Evolutionary conservation across 2,329 filamentous ascomycete genomes (phyloP).

Genomic region (Sporothrix variecibatus): DNA sequence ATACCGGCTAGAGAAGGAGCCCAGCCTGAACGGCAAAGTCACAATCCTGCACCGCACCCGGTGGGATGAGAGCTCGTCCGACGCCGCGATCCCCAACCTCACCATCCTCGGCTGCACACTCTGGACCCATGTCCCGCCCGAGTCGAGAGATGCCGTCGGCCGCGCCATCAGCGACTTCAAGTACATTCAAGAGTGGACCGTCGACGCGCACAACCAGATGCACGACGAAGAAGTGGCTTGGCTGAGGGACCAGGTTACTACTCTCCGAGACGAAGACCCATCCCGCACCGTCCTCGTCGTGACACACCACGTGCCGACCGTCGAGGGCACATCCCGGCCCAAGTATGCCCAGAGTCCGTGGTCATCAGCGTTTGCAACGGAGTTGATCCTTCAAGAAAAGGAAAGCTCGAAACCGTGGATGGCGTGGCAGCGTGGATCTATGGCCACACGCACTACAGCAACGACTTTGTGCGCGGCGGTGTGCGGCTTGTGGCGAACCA

Average conservation of each 20-base stretch:
- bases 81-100: conserved; percentile 18
- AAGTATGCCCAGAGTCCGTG: conserved; percentile 38
- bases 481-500: conserved; percentile 48
- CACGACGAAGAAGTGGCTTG: conserved; percentile 48
- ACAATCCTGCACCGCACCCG: conserved; percentile 16
- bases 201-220: conserved; percentile 50
- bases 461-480: conserved; percentile 37
- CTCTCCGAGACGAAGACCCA: background rate
- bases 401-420: conserved; percentile 5
- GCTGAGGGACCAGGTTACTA: conserved; percentile 39
- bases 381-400: conserved; percentile 39
- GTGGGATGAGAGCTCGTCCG: background rate
- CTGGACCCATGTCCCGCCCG: conserved; percentile 53
- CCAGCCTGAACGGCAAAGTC: background rate
- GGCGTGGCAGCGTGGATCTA: conserved; percentile 47
- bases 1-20: conserved; percentile 19
- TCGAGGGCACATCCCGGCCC: conserved; percentile 45
- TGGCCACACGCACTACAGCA: conserved; percentile 53
- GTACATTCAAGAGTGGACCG: conserved; percentile 53
- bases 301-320: conserved; percentile 57
- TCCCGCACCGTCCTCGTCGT: conserved; percentile 46
- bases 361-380: conserved; percentile 55
- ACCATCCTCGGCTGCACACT: conserved; percentile 58
- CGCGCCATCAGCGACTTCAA: conserved; percentile 55
- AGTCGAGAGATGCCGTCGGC: conserved; percentile 44